Base-by-base conservation (phyloP, 129 eudicot genomes). In the Pittosporum tobira region DNA sequence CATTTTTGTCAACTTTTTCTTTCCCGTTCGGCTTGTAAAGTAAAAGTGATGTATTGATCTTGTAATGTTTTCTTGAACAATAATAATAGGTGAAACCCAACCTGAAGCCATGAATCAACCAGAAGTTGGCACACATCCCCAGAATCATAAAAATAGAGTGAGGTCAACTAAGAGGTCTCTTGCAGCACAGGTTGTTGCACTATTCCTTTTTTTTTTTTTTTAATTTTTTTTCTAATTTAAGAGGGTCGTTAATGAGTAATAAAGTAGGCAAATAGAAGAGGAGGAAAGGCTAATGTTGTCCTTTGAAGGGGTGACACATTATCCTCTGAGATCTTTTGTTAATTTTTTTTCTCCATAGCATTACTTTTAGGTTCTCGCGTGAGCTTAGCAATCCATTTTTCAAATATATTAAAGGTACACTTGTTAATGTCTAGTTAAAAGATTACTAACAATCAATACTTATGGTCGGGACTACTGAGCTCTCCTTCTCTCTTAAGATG, bases 101-200 rank as follows among this genome's bases (percentile, higher is more conserved):
- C 7, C 30, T n/a, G 59, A 38, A 51, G 45, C 36, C 30, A 12
- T 20, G 56, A 67, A 68, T 57, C 57, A 71, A 38, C 43, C 65
- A 36, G 38, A 45, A 6, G 27, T 11, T 18, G 1, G 16, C 30
- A 11, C 54, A 16, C 44, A 61, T 13, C 43, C 16, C 0, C 47
- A 65, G 36, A 71, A 19, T 10, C 51, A 40, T 19, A 48, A 51
- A 30, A 44, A 51, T 56, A 27, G 52, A 70, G 61, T 24, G 26
- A 48, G 44, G 24, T 55, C 8, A 49, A n/a, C 48, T 34, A 76
- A 65, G 74, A 68, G 43, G 66, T 18, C 67, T 23, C 48, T 69
- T 49, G 71, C 76, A 6, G 58, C 36, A 28, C 90, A 86, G 91
- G 95, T 86, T 63, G 13, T 45, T 12, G 19, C 34, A 50, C 69